phyloP scores from a whole-genome alignment of 1,284 basidiomycete genomes.

The Gomphus sp. region DNA sequence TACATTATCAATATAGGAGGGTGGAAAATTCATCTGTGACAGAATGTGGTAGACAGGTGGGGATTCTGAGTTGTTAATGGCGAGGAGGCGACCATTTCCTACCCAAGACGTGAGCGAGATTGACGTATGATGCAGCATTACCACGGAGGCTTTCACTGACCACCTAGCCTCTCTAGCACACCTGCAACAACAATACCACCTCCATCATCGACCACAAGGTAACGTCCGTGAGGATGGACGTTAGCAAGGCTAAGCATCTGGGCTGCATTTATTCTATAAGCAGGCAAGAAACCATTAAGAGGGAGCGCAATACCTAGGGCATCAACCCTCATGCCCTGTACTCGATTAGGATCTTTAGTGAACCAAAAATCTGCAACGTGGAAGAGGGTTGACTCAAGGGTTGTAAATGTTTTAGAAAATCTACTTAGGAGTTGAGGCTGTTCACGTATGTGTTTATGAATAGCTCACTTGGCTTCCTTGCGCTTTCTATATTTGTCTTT shows the following conservation, averaged over 20 bases:
- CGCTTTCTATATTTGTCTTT: conserved; percentile 95
- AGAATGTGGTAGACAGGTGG: conserved; percentile 89
- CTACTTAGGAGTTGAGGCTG: conserved; percentile 28
- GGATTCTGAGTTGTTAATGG: conserved; percentile 86
- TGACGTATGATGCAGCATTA: conserved; percentile 5
- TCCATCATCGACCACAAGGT: conserved; percentile 88
- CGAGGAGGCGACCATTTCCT: conserved; percentile 77
- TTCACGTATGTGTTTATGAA: neutral
- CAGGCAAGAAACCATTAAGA: neutral
- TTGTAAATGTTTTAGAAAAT: conserved; percentile 84
- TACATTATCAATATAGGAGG: conserved; percentile 43
- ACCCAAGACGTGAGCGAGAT: neutral
- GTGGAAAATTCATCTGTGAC: conserved; percentile 78
- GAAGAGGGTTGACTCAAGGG: conserved; percentile 80
- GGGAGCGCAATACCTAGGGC: conserved; percentile 36
- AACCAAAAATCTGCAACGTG: conserved; percentile 91
- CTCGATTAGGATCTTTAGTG: conserved; percentile 67
- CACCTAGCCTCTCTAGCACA: conserved; percentile 80
- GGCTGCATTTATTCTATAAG: conserved; percentile 24
- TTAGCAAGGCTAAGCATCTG: conserved; percentile 84
- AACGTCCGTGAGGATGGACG: conserved; percentile 77
- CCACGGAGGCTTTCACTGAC: conserved; percentile 29
- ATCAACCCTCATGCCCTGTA: conserved; percentile 83
- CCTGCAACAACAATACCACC: conserved; percentile 85
- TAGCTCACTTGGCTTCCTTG: conserved; percentile 83